Base-by-base conservation (phyloP, 1,284 basidiomycete genomes). In the Cutaneotrichosporon mucoides region DNA sequence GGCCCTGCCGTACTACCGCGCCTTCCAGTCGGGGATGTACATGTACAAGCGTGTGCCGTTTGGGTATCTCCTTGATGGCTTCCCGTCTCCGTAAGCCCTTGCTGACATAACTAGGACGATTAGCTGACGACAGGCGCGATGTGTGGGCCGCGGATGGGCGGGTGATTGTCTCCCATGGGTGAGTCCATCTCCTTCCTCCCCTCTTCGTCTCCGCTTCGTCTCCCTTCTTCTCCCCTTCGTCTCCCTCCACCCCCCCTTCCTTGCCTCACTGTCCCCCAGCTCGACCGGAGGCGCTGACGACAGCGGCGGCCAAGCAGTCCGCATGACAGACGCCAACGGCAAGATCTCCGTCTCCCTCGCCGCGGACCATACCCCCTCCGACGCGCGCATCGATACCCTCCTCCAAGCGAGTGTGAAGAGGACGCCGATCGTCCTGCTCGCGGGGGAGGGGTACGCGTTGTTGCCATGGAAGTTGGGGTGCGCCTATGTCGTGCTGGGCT, bases 131-230 rank as follows among this genome's bases (percentile, higher is more conserved):
- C 50, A 76, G 73, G 7, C 69, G 75, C 9, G 75, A 76, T 56
- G 55, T 67, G 2, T 76, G 75, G 73, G 73, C 73, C 4, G 58
- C 64, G 15, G 60, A 68, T 34, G 75, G 73, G 0, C 56, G 62
- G 35, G 67, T 75, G 2, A 66, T 76, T 49, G 71, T 76, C 47
- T 76, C 75, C 1, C 74, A 76, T 50, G 74, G 72, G 71, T 70
- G 40, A 47, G 66, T 41, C 50, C 42, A 50, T 45, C 9, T 9
- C 11, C 13, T 24, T 24, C 24, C 24, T 24, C 24, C 24, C 24
- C 24, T 24, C n/a, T n/a, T n/a, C n/a, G n/a, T 24, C 24, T 24
- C 24, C 24, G n/a, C n/a, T n/a, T n/a, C n/a, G n/a, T n/a, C n/a
- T n/a, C 24, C 24, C 24, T 24, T 24, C 24, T 3, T 3, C 24